Base-by-base conservation (phyloP, 371 early-diverging fungal genomes). In the Mortierella sp. region DNA sequence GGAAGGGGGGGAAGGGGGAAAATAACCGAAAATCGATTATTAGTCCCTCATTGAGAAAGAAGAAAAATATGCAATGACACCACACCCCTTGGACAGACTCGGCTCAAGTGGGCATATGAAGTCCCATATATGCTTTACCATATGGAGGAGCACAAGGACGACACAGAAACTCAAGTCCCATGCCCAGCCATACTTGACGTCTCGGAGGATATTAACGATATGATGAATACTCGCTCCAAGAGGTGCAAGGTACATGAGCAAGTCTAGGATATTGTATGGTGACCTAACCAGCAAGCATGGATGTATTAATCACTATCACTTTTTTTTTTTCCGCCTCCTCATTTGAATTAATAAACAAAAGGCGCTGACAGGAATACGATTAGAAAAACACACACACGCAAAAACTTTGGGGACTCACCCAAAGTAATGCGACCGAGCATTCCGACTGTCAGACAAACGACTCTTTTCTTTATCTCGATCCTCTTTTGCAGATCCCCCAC, bases 151-250 rank as follows among this genome's bases (percentile, higher is more conserved):
- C 6, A 70, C 37, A 1, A 45, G 23, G 4, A 70, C 45, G 37
- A 70, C 64, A n/a, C 64, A 55, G 37, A 55, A 60, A n/a, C 61
- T 70, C 19, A 70, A 46, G 18, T 55, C 1, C 7, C 64, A 30
- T 5, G 70, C 48, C 25, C 56, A 23, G 6, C 59, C 52, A 7
- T 43, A 0, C 0, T 1, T 1, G 4, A 47, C n/a, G 1, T 44
- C 50, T 0, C 23, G 28, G n/a, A 5, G n/a, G 21, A 64, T 50
- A 5, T 19, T 30, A 7, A 48, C n/a, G n/a, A 70, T 1, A 37
- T 70, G 70, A n/a, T 60, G 18, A 25, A 60, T 55, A 47, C 60
- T 55, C 2, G 56, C 64, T 1, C 28, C 14, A 21, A 70, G n/a
- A 4, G 70, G 70, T 9, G 64, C 6, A 14, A 16, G 43, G 37